A percentile compares a stretch with the other conserved stretches of the same genome.
Evolutionary conservation across 305 asterid genomes (phyloP).

Genomic region (Stenogyne calaminthoides): DNA sequence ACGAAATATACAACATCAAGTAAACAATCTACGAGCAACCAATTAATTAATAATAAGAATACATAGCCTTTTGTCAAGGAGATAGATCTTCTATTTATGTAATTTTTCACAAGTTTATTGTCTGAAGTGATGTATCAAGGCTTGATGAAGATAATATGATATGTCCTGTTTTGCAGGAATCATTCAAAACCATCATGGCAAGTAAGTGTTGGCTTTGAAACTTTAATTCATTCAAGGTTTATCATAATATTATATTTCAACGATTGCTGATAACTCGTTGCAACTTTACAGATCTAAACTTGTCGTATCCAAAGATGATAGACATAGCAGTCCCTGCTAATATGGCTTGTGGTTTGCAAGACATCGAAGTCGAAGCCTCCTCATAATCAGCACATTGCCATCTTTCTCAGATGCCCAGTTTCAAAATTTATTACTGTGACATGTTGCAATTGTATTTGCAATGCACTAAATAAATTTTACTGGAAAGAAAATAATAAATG

Average conservation of each 20-base stretch:
- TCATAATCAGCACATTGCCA: not conserved
- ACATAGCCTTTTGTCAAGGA: too few relatives aligned
- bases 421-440: not conserved
- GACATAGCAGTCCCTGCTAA: constrained; percentile 94
- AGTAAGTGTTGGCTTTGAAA: constrained; percentile 54
- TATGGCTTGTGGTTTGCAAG: constrained; percentile 93
- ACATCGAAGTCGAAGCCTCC: constrained; percentile 41
- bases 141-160: constrained; percentile 7
- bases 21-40: not conserved
- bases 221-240: not conserved
- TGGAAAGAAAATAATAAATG: not conserved
- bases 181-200: constrained; percentile 81
- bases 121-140: not conserved
- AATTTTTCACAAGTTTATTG: not conserved
- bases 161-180: constrained; percentile 55
- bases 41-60: not conserved
- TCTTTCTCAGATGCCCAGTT: not conserved
- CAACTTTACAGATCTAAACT: constrained; percentile 63
- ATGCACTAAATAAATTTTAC: not conserved
- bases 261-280: not conserved
- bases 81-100: not conserved
- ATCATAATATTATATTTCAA: not conserved
- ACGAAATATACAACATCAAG: not conserved
- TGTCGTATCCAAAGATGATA: constrained; percentile 93
- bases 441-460: not conserved